Evolutionary conservation across 495 filamentous ascomycete genomes (phyloP).

Genomic region (Elasticomyces elasticus): DNA sequence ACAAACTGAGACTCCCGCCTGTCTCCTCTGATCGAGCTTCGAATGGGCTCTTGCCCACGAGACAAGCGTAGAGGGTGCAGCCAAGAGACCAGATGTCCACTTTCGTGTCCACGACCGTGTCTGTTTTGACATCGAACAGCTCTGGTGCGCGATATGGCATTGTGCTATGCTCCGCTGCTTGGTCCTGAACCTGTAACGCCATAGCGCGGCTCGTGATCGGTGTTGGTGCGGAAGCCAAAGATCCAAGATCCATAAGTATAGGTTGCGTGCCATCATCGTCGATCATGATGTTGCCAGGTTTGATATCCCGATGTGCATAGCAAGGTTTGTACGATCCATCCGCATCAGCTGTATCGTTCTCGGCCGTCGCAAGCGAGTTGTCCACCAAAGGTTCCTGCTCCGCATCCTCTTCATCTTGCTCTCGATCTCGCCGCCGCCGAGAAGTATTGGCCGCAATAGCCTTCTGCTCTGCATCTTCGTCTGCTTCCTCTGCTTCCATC

Average conservation of each 20-base stretch:
- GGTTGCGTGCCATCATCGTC: constrained; percentile 73
- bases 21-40: constrained; percentile 93
- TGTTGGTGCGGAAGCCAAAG: constrained; percentile 75
- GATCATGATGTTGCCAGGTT: constrained; percentile 98
- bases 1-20: constrained; percentile 83
- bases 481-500: constrained; percentile 49
- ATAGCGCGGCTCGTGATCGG: constrained; percentile 88
- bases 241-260: constrained; percentile 97
- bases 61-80: constrained; percentile 89
- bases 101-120: constrained; percentile 85
- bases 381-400: constrained; percentile 51
- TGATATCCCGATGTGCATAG: constrained; percentile 95
- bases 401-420: constrained; percentile 39
- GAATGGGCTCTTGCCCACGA: constrained; percentile 93
- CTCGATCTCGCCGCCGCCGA: constrained; percentile 36
- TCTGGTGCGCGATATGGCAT: constrained; percentile 98
- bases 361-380: constrained; percentile 61
- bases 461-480: constrained; percentile 48
- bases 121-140: constrained; percentile 95
- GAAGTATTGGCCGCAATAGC: constrained; percentile 39
- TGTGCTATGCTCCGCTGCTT: constrained; percentile 87
- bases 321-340: constrained; percentile 46
- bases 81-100: constrained; percentile 97
- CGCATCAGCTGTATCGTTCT: constrained; percentile 62
- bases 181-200: constrained; percentile 84